Evolutionary conservation across 495 filamentous ascomycete species (phyloP), one percentile per base, ranked within the genome.

Genomic region (Aspergillus indologenus): DNA sequence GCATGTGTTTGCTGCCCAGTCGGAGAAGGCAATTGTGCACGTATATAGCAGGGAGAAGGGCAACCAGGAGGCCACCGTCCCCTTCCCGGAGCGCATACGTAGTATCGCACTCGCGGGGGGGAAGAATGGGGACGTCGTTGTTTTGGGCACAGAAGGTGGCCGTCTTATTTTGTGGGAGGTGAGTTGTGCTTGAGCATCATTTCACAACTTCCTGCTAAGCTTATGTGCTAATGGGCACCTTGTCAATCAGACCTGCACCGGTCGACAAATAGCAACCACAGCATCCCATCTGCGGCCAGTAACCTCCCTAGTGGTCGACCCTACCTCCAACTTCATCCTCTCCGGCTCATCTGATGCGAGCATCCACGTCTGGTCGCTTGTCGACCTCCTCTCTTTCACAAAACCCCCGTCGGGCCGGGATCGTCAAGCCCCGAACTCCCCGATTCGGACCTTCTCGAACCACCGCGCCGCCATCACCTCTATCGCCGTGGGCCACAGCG

Each of bases 131-230:
- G 81, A 80, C 56, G 80, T 94, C 43, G 74, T 98, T 56, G 78
- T 92, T 58, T 68, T 96, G 49, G 94, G 94, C n/a, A 94, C 90
- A 1, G 86, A 87, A 46, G 89, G 90, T 58, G 94, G 94, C 17
- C 85, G 92, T 53, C 67, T 98, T 57, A 88, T 95, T 65, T 70
- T 95, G 12, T 98, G 94, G 94, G 94, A 98, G 89, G 91, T 94
- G 67, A 63, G 79, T 75, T 54, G 22, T 45, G 50, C 53, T 48
- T 19, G 9, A 29, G 9, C 26, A 22, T 9, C 47, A 29, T 60
- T 19, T 34, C 20, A n/a, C 26, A 29, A 22, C 47, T 5, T 21
- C 20, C 22, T 47, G 3, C 19, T 23, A 1, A 22, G 17, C 34
- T 22, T 18, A 17, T 19, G n/a, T 15, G 26, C 42, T 46, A 34